Evolutionary conservation across 306 rosid species (phyloP), one percentile per base, ranked within the genome.

Genomic region (Boehmeria nivea): DNA sequence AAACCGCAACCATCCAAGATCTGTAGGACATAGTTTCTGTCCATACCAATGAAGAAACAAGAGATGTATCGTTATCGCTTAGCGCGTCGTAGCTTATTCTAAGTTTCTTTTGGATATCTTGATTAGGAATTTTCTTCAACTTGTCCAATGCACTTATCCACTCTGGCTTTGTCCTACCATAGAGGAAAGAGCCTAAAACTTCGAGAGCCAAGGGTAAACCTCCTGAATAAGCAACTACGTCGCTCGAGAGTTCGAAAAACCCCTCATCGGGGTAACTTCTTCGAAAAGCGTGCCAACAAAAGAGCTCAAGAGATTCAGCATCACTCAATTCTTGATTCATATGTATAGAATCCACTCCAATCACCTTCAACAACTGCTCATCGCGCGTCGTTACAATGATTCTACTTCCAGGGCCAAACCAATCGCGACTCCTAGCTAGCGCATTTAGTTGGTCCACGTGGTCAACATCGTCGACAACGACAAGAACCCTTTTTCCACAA

Each of bases 341-440:
- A 44, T 16, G 39, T 9, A 26, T 6, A 26, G 23, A 13, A 20
- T 63, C 68, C 3, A 52, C 60, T 6, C 42, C 9, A 20, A 51
- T 28, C 22, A n/a, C 12, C 6, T 52, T 33, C 4, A 40, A 4
- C 3, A 63, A 12, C 13, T 40, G 51, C 25, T 52, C 33, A n/a
- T 63, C 43, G 8, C 60, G 12, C 2, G 60, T 63, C 7, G 68
- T 63, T 43, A 63, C 40, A 1, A 51, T 8, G 10, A 63, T 51
- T 52, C 50, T 13, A 39, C 68, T 63, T 6, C 68, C 68, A 1
- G 1, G 12, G 24, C 68, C 68, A 20, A 62, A 62, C 67, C 67
- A 51, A 8, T 24, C 40, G 1, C 40, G 59, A 12, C 28, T 6
- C 3, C 60, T 27, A 2, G 52, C 52, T 0, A 63, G 14, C 13